These are phyloP conservation scores for Geotrichum histeridarum DNA, from an alignment of 1,139 yeast species.

Conservation along the genomic window DNA sequence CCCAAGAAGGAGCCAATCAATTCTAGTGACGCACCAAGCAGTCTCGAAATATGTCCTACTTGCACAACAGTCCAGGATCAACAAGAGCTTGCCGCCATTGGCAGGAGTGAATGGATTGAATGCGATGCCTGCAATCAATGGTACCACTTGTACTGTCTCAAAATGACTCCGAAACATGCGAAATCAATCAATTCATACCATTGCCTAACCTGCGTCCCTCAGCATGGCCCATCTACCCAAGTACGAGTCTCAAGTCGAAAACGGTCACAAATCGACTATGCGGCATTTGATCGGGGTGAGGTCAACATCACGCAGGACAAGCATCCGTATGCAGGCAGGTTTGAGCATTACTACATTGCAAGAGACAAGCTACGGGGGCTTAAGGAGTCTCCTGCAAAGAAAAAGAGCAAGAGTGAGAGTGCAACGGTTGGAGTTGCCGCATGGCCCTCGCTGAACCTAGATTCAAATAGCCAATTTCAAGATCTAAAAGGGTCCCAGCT, in stretches of 20 bases:
- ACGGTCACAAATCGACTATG: constrained; percentile 59
- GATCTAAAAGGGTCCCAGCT: constrained; percentile 37
- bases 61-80: constrained; percentile 4
- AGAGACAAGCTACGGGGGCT: too few relatives aligned
- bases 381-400: not conserved
- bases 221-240: constrained; percentile 50
- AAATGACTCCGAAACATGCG: constrained; percentile 40
- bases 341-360: constrained; percentile 5
- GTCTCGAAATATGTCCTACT: constrained; percentile 9
- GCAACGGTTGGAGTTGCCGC: constrained; percentile 15
- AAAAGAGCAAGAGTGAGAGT: constrained; percentile 9
- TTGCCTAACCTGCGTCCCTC: constrained; percentile 46
- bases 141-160: constrained; percentile 56
- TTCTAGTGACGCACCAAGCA: not conserved
- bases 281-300: constrained; percentile 74
- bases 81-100: not conserved
- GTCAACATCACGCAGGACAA: constrained; percentile 42
- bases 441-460: constrained; percentile 18
- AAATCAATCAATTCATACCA: constrained; percentile 49
- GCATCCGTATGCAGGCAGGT: constrained; percentile 24
- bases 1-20: too few relatives aligned
- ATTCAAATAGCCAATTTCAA: constrained; percentile 21
- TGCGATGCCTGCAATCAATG: constrained; percentile 59
- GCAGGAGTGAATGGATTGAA: constrained; percentile 48
- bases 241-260: constrained; percentile 56